Conservation (phyloP, 345 rosid species). For the rapeseed (Brassica napus) region Da-Ae NC_063451.1:40599501-40600000, state of each 20-base stretch:
- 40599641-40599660: neutral
- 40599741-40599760: neutral
- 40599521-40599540: too few species aligned
- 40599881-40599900: neutral
- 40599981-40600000: neutral
- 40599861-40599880: neutral
- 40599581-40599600: too few species aligned
- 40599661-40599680: neutral
- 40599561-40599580: too few species aligned
- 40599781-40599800: neutral
- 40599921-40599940: neutral
- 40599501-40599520: too few species aligned
- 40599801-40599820: neutral
- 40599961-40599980: neutral
- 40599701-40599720: neutral
- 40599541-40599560: too few species aligned
- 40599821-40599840: neutral
- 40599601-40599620: neutral
- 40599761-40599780: neutral
- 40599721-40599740: neutral
- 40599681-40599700: neutral
- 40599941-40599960: neutral
- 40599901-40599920: neutral
- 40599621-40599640: slow-evolving; percentile 2
- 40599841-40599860: neutral